Evolutionary conservation across 2,329 filamentous ascomycete genomes (phyloP), one percentile per base, ranked within the genome.

Genomic region (Paecilomyces formosus): DNA sequence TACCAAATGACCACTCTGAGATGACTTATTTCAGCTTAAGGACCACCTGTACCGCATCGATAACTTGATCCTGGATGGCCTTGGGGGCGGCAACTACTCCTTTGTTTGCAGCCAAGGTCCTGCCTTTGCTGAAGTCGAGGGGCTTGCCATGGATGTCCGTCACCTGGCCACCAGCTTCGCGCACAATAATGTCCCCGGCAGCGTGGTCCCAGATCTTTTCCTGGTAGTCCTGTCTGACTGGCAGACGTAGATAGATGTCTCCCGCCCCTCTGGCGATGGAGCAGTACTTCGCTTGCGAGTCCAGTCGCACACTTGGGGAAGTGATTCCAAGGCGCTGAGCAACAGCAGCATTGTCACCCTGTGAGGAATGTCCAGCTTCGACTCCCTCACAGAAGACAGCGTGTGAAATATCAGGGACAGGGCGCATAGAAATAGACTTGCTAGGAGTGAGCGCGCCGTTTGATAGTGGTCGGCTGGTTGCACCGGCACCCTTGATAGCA

Each of bases 171-270:
- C 94, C 94, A 2, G 94, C 92, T 77, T 99, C 95, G 58, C 92
- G 83, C 49, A 97, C 94, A 65, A 99, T 92, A 60, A 99, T 78
- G 68, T 96, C 92, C 49, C 94, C 94, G 12, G 93, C 94, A 18
- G 94, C 94, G 74, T 99, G 94, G 72, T 99, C 94, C 94, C 94
- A 99, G 66, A 99, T 99, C 85, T 99, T 99, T 82, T 99, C 94
- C 74, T 96, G 86, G 78, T 99, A 99, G 57, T 88, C 87, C 66
- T 88, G 88, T 72, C 85, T 89, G 28, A 90, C 88, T 3, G 94
- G 94, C 59, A 99, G 79, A 57, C 95, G 85, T 59, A 99, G 83
- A 77, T 99, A 99, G 64, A 99, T 87, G 71, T 99, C 94, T 55
- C 92, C 94, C 4, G 92, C 92, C 53, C 94, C 94, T 62, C 94